A percentile compares a stretch with the other conserved stretches of the same genome.
phyloP scores from a whole-genome alignment of 306 rosid species.

The Aeschynomene evenia region DNA sequence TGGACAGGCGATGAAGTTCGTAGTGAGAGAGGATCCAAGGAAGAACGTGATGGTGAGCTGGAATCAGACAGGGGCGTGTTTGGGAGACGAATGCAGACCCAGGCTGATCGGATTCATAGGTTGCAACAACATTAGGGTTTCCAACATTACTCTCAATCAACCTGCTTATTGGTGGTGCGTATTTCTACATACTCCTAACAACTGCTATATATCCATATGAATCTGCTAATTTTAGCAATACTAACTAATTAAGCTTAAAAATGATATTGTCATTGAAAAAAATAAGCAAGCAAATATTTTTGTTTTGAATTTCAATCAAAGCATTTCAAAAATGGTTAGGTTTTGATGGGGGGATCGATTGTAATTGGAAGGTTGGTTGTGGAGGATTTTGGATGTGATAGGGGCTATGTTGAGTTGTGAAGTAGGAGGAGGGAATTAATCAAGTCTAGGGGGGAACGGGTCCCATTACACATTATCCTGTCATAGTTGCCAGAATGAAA shows the following conservation, averaged over 20 bases:
- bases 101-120: slow-evolving; percentile 71
- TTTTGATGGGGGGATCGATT: neutral
- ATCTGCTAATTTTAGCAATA: too few relatives aligned
- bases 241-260: too few relatives aligned
- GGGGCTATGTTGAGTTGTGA: neutral
- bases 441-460: neutral
- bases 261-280: too few relatives aligned
- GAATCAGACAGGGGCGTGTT: slow-evolving; percentile 76
- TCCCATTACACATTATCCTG: neutral
- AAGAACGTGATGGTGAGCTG: slow-evolving; percentile 97
- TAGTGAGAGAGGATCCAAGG: slow-evolving; percentile 59
- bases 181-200: neutral
- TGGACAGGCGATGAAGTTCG: slow-evolving; percentile 78
- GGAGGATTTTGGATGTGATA: neutral
- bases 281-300: too few relatives aligned
- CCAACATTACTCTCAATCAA: slow-evolving; percentile 52
- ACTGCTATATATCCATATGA: neutral
- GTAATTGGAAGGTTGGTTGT: too few relatives aligned
- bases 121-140: slow-evolving; percentile 49
- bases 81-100: slow-evolving; percentile 91
- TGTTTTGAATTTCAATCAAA: too few relatives aligned
- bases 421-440: neutral
- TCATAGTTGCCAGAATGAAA: too few relatives aligned
- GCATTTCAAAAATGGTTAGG: too few relatives aligned
- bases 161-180: slow-evolving; percentile 96